Evolutionary conservation across 2,329 filamentous ascomycete species (phyloP).

Genomic region (Phaeophleospora eucalypticola): DNA sequence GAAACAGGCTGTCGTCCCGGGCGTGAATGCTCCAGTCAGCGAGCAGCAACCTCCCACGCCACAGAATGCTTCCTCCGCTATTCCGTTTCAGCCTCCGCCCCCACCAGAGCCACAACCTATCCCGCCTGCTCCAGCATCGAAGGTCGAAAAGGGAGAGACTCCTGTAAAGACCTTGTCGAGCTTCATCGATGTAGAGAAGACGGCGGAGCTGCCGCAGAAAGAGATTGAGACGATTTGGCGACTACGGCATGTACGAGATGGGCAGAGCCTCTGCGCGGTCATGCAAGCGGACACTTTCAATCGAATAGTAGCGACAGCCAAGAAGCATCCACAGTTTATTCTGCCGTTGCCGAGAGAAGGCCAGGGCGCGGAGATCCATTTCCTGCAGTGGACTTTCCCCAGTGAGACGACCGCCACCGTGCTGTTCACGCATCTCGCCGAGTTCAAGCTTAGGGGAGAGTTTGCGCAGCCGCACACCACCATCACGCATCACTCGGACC

Average conservation of each 20-base stretch:
- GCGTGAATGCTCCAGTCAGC: slow-evolving; percentile 44
- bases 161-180: slow-evolving; percentile 63
- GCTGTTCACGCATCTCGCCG: slow-evolving; percentile 88
- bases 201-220: slow-evolving; percentile 64
- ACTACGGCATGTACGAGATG: slow-evolving; percentile 70
- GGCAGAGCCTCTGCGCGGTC: slow-evolving; percentile 75
- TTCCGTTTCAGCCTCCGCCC: slow-evolving; percentile 35
- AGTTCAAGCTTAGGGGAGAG: slow-evolving; percentile 87
- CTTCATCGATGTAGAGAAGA: slow-evolving; percentile 77
- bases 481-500: slow-evolving; percentile 83
- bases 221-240: slow-evolving; percentile 90
- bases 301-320: slow-evolving; percentile 67
- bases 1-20: slow-evolving; percentile 58
- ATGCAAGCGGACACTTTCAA: slow-evolving; percentile 71
- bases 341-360: slow-evolving; percentile 70
- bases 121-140: slow-evolving; percentile 24
- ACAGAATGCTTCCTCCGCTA: slow-evolving; percentile 20
- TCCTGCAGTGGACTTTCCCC: slow-evolving; percentile 94
- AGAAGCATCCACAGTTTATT: slow-evolving; percentile 79
- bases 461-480: slow-evolving; percentile 91
- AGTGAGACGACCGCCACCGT: slow-evolving; percentile 56
- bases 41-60: slow-evolving; percentile 27
- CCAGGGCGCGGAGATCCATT: slow-evolving; percentile 85
- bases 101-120: slow-evolving; percentile 32
- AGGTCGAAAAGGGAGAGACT: slow-evolving; percentile 28